Evolutionary conservation across 2,329 filamentous ascomycete genomes (phyloP).

Genomic region (Exophiala viscosa): DNA sequence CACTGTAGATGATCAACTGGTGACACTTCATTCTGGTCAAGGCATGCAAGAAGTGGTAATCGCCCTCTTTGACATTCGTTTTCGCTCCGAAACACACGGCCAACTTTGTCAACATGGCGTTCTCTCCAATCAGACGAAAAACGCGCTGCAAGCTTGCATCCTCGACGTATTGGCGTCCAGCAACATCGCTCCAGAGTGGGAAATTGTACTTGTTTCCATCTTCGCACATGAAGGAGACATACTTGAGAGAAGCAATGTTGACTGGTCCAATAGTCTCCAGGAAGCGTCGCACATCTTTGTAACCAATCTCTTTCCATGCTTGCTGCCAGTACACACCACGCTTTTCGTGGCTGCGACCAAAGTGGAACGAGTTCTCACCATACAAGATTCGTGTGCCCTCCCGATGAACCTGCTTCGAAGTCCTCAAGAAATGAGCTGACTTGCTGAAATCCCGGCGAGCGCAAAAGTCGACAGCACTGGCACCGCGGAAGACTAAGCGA

Average conservation of each 20-base stretch:
- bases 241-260: conserved; percentile 46
- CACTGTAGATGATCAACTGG: conserved; percentile 32
- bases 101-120: conserved; percentile 42
- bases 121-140: conserved; percentile 41
- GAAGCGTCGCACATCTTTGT: conserved; percentile 43
- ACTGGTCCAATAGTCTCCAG: conserved; percentile 46
- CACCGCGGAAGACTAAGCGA: conserved; percentile 38
- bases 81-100: conserved; percentile 44
- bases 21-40: conserved; percentile 45
- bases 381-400: conserved; percentile 50
- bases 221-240: conserved; percentile 43
- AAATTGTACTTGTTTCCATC: conserved; percentile 44
- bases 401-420: conserved; percentile 43
- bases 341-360: conserved; percentile 36
- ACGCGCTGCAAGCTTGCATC: conserved; percentile 46
- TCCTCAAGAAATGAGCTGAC: conserved; percentile 45
- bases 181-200: conserved; percentile 30
- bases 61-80: conserved; percentile 30
- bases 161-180: conserved; percentile 45
- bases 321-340: conserved; percentile 41
- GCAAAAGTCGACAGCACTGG: conserved; percentile 36
- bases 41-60: conserved; percentile 43
- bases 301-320: conserved; percentile 46
- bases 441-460: conserved; percentile 36
- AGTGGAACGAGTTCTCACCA: conserved; percentile 48